A percentile compares a stretch with the other conserved stretches of the same genome.
phyloP scores from a whole-genome alignment of 495 filamentous ascomycete genomes.

The Penicillium pancosmium region DNA sequence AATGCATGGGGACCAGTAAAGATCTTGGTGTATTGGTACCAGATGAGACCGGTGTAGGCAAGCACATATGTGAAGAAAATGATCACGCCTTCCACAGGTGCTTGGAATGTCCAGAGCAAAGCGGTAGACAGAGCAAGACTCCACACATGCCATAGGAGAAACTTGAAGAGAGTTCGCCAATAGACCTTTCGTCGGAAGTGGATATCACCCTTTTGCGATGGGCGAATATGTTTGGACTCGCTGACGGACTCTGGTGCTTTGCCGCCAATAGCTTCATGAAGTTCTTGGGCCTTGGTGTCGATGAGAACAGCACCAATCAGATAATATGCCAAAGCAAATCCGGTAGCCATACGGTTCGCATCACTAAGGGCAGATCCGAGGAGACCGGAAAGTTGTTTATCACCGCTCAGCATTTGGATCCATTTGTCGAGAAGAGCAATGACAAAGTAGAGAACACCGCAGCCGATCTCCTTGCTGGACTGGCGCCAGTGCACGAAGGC shows the following conservation, averaged over 20 bases:
- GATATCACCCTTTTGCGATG: slow-evolving; percentile 48
- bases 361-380: slow-evolving; percentile 39
- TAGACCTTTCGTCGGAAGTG: slow-evolving; percentile 55
- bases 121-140: slow-evolving; percentile 52
- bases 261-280: slow-evolving; percentile 52
- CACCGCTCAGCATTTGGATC: slow-evolving; percentile 53
- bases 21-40: slow-evolving; percentile 65
- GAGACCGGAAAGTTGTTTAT: slow-evolving; percentile 36
- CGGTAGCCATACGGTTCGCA: slow-evolving; percentile 53
- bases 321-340: slow-evolving; percentile 62
- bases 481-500: slow-evolving; percentile 65
- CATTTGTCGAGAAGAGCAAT: slow-evolving; percentile 63
- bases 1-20: slow-evolving; percentile 58
- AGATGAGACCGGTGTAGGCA: slow-evolving; percentile 60
- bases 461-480: slow-evolving; percentile 58
- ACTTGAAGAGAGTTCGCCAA: slow-evolving; percentile 55
- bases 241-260: slow-evolving; percentile 34
- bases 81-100: slow-evolving; percentile 39
- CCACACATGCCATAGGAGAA: slow-evolving; percentile 60
- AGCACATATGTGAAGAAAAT: slow-evolving; percentile 57
- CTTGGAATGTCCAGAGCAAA: slow-evolving; percentile 58
- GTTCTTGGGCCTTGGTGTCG: slow-evolving; percentile 58
- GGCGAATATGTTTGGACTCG: slow-evolving; percentile 40
- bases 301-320: slow-evolving; percentile 61
- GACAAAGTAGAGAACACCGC: slow-evolving; percentile 60